Percentiles rank a stretch among this genome's conserved stretches.
phyloP scores from a whole-genome alignment of 139 green algal genomes.

The Trebouxia sp. region DNA sequence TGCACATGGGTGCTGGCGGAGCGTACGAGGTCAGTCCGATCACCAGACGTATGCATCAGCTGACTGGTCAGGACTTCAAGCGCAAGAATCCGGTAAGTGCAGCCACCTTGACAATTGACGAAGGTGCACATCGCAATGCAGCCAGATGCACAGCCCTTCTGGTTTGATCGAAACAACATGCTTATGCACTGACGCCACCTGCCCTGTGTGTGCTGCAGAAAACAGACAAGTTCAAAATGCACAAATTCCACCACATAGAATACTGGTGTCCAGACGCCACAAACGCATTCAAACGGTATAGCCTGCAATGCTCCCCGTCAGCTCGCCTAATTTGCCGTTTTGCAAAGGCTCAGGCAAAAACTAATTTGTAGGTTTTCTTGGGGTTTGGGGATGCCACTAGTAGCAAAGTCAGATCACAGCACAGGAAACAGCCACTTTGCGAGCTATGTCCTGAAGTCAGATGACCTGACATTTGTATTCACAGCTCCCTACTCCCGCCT shows the following conservation, averaged over 20 bases:
- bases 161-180: neutral
- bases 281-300: slow-evolving; percentile 71
- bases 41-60: neutral
- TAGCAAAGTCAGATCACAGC: slow-evolving; percentile 87
- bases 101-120: too few relatives aligned
- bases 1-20: slow-evolving; percentile 4
- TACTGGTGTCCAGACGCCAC: slow-evolving; percentile 93
- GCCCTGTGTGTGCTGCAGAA: neutral
- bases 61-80: slow-evolving; percentile 49
- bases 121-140: neutral
- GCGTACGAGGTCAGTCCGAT: neutral
- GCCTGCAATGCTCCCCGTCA: neutral
- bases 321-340: neutral
- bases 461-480: slow-evolving; percentile 91
- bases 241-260: slow-evolving; percentile 93
- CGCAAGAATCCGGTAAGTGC: slow-evolving; percentile 39
- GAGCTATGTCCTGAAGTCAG: slow-evolving; percentile 81
- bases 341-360: neutral
- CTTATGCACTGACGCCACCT: too few relatives aligned
- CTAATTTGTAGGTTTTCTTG: slow-evolving; percentile 75
- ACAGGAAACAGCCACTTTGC: slow-evolving; percentile 87
- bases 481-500: slow-evolving; percentile 85
- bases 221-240: slow-evolving; percentile 48
- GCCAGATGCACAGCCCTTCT: neutral
- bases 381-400: slow-evolving; percentile 89